Evolutionary conservation across 768 basidiomycete species (phyloP).

Genomic region (Boletus sp.): DNA sequence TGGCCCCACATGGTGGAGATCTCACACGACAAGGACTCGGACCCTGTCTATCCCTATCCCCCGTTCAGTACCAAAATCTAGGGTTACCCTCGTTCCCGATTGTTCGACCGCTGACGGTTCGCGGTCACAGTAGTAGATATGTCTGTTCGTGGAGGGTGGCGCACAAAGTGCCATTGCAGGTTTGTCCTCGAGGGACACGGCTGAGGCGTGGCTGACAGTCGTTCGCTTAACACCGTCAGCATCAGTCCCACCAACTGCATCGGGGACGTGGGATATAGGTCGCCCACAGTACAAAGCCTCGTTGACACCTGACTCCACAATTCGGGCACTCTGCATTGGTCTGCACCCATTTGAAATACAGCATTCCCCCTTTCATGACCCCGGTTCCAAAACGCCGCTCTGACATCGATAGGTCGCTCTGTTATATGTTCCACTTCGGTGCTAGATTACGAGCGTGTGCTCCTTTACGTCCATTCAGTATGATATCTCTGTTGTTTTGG

Average conservation of each 20-base stretch:
- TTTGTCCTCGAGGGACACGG: neutral
- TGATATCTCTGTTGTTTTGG: too few relatives aligned
- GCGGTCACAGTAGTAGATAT: neutral
- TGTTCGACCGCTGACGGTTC: neutral
- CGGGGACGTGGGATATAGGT: neutral
- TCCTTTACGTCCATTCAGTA: too few relatives aligned
- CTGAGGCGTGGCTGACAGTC: neutral
- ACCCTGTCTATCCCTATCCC: neutral
- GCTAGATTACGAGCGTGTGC: neutral
- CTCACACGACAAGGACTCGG: conserved; percentile 5
- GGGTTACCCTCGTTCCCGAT: neutral
- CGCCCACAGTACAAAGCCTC: neutral
- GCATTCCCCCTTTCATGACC: neutral
- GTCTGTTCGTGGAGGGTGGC: neutral
- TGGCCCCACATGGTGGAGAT: neutral
- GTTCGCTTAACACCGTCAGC: neutral
- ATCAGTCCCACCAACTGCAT: neutral
- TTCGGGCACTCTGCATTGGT: neutral
- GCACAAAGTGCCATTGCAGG: neutral
- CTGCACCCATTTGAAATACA: neutral
- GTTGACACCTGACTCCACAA: neutral
- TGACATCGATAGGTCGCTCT: too few relatives aligned
- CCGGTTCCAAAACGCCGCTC: conserved; percentile 3
- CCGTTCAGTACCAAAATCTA: neutral
- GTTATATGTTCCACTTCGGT: too few relatives aligned